These are phyloP conservation scores for Ambrosia trifida DNA, from an alignment of 129 eudicot genomes.

Conservation along the genomic window DNA sequence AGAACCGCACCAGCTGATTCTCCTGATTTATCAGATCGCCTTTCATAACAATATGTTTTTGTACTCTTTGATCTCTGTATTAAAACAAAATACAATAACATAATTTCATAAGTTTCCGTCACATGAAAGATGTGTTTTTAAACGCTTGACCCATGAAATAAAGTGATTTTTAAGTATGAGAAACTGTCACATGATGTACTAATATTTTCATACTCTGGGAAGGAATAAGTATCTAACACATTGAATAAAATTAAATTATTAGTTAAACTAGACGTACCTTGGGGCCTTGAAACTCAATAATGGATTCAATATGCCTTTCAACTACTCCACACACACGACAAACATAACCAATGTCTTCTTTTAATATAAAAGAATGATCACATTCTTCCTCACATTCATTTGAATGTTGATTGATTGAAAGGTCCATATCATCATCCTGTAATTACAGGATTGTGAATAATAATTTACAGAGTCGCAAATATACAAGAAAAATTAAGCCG, in stretches of 20 bases:
- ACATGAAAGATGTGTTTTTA: neutral
- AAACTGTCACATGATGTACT: neutral
- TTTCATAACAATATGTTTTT: conserved; percentile 58
- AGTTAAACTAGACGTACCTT: conserved; percentile 6
- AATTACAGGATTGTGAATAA: neutral
- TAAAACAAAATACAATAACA: conserved; percentile 15
- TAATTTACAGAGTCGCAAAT: neutral
- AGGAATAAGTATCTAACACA: neutral
- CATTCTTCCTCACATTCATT: conserved; percentile 1
- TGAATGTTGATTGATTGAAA: neutral
- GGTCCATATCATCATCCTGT: conserved; percentile 12
- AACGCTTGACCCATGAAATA: neutral
- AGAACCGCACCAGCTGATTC: conserved; percentile 30
- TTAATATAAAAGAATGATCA: conserved; percentile 17
- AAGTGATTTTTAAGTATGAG: neutral
- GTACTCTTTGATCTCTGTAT: conserved; percentile 51
- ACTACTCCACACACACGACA: conserved; percentile 23
- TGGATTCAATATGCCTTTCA: conserved; percentile 19
- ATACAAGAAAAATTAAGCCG: neutral
- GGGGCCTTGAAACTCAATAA: conserved; percentile 17
- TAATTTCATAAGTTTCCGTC: neutral
- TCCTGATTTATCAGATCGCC: conserved; percentile 35
- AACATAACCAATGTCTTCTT: conserved; percentile 26
- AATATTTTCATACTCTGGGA: neutral
- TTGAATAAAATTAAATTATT: neutral